phyloP scores from a whole-genome alignment of 495 filamentous ascomycete species.

The Oidiodendron maius region DNA sequence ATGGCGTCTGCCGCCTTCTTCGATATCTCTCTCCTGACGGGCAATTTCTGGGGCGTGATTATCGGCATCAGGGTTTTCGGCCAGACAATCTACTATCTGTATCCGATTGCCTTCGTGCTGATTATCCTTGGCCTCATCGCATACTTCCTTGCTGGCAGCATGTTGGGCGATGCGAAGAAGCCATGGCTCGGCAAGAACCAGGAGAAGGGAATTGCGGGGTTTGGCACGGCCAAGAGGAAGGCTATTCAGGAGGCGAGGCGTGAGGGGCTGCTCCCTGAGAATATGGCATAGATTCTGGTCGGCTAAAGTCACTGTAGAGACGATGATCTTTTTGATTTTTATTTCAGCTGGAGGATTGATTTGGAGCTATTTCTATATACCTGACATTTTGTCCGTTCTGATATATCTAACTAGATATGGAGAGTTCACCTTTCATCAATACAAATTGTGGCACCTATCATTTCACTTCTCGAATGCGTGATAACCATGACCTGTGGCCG shows the following conservation, averaged over 20 bases:
- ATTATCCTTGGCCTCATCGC: conserved; percentile 79
- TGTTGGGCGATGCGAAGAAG: conserved; percentile 86
- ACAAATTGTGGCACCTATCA: no score
- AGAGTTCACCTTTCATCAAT: no score
- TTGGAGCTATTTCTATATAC: no score
- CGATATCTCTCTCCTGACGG: conserved; percentile 89
- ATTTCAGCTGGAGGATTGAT: no score
- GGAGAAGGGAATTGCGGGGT: conserved; percentile 69
- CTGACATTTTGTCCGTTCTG: no score
- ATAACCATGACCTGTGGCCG: no score
- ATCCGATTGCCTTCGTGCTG: conserved; percentile 89
- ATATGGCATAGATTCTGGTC: not conserved
- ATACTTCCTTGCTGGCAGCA: conserved; percentile 73
- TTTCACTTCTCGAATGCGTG: no score
- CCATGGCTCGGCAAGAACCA: conserved; percentile 89
- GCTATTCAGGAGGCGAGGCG: conserved; percentile 49
- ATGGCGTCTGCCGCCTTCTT: conserved; percentile 91
- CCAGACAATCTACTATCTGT: conserved; percentile 77
- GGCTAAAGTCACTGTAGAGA: no score
- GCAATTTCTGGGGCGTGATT: conserved; percentile 94
- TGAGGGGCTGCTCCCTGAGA: conserved; percentile 11
- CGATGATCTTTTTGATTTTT: no score
- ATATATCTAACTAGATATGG: no score
- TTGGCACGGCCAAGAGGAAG: conserved; percentile 84
- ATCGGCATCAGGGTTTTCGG: conserved; percentile 86